phyloP scores from a whole-genome alignment of 495 filamentous ascomycete genomes.

The Penicillium antarcticum region DNA sequence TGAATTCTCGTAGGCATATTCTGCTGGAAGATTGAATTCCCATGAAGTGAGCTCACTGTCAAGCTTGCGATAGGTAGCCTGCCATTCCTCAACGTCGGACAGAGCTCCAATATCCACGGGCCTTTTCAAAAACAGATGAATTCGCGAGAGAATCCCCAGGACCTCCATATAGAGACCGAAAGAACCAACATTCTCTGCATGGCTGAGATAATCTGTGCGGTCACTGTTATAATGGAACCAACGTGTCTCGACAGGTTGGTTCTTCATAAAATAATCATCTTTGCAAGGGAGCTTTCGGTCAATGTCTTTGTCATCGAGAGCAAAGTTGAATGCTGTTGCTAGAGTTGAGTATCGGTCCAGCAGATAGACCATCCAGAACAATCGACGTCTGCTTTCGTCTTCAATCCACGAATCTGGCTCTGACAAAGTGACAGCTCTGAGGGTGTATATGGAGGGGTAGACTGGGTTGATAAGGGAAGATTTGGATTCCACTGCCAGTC shows the following conservation, averaged over 20 bases:
- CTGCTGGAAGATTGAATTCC: conserved; percentile 77
- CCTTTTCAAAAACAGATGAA: conserved; percentile 80
- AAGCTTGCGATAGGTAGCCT: conserved; percentile 77
- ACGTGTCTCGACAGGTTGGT: conserved; percentile 76
- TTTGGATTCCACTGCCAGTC: conserved; percentile 74
- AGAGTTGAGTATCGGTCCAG: conserved; percentile 86
- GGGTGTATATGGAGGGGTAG: conserved; percentile 79
- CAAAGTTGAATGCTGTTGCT: conserved; percentile 86
- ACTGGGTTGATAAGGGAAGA: conserved; percentile 69
- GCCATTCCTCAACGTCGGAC: conserved; percentile 84
- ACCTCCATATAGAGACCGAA: conserved; percentile 87
- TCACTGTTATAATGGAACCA: conserved; percentile 64
- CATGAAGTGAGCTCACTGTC: conserved; percentile 73
- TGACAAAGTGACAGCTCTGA: conserved; percentile 75
- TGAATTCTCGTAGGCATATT: conserved; percentile 70
- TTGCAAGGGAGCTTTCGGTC: conserved; percentile 82
- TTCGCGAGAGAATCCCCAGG: conserved; percentile 77
- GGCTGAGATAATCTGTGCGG: conserved; percentile 59
- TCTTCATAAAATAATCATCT: conserved; percentile 79
- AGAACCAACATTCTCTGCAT: conserved; percentile 76
- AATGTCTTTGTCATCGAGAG: conserved; percentile 81
- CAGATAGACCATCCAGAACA: conserved; percentile 93
- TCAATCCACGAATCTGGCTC: conserved; percentile 84
- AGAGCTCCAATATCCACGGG: conserved; percentile 83
- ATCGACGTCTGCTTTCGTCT: conserved; percentile 74